A percentile compares a stretch with the other conserved stretches of the same genome.
Conservation (phyloP, 202 grass and related monocot species). For the Setaria italica region DNA sequence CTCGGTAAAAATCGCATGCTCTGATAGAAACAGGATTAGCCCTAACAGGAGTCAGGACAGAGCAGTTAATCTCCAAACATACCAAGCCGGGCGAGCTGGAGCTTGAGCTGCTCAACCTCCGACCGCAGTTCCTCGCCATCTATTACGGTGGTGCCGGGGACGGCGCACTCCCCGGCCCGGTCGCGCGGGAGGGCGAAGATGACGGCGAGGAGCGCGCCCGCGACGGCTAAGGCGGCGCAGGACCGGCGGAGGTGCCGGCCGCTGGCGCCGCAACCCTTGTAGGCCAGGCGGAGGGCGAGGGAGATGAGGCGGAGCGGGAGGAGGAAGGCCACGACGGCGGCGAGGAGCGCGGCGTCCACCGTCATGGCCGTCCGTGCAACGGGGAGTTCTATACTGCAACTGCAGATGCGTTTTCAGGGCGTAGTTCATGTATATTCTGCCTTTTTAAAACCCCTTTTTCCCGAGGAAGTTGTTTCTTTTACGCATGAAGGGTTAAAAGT, state of each 20-base stretch:
- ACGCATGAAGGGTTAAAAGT: too few species aligned
- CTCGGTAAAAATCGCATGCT: not conserved
- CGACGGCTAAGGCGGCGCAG: slow-evolving; percentile 34
- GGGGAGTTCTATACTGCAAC: not conserved
- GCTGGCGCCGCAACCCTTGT: not conserved
- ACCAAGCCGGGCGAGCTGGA: slow-evolving; percentile 51
- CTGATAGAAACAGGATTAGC: not conserved
- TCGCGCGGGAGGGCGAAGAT: slow-evolving; percentile 54
- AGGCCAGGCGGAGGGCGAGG: slow-evolving; percentile 36
- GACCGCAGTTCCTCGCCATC: slow-evolving; percentile 4
- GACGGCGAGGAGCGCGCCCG: slow-evolving; percentile 46
- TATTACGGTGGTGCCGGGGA: not conserved
- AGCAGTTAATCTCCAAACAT: slow-evolving; percentile 22
- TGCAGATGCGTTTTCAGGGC: slow-evolving; percentile 2
- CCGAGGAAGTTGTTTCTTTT: not conserved
- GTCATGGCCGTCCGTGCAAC: slow-evolving; percentile 34
- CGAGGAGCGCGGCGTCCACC: slow-evolving; percentile 51
- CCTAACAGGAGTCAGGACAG: not conserved
- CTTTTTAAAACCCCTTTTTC: not conserved
- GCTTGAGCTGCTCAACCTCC: slow-evolving; percentile 57
- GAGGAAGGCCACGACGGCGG: slow-evolving; percentile 51
- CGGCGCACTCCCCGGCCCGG: slow-evolving; percentile 31
- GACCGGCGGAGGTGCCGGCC: slow-evolving; percentile 29
- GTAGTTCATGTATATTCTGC: too few species aligned
- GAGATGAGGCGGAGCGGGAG: slow-evolving; percentile 61